A percentile compares a stretch with the other conserved stretches of the same genome.
Evolutionary conservation across 2,329 filamentous ascomycete species (phyloP).

Genomic region (Aspergillus sergii): DNA sequence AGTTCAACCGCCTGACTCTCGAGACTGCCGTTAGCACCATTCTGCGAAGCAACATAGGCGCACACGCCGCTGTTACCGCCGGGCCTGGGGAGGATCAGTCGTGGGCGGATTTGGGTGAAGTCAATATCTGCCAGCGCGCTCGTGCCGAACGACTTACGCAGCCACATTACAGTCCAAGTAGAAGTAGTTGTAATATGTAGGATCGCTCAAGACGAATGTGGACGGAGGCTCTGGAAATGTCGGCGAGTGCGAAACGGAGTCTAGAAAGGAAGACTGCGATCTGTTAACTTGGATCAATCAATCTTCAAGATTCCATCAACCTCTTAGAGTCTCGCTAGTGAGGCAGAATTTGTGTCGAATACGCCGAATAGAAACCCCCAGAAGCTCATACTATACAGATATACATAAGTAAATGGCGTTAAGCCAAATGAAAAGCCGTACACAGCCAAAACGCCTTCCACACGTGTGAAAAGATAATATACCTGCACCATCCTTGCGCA

Average conservation of each 20-base stretch:
- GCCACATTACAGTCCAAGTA: not conserved
- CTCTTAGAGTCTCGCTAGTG: too few species aligned
- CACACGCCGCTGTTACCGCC: not conserved
- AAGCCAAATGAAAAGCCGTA: too few species aligned
- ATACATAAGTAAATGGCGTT: too few species aligned
- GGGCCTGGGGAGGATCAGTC: not conserved
- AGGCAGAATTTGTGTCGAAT: too few species aligned
- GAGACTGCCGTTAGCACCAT: not conserved
- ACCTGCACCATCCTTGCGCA: too few species aligned
- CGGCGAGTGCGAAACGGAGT: not conserved
- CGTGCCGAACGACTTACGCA: not conserved
- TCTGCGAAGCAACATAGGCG: not conserved
- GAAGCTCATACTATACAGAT: too few species aligned
- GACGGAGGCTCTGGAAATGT: not conserved
- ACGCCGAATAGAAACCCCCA: too few species aligned
- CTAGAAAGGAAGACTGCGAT: not conserved
- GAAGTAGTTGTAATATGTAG: not conserved
- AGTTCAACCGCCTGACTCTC: not conserved
- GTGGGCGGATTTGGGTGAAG: not conserved
- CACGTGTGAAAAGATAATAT: too few species aligned
- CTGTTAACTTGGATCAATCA: too few species aligned
- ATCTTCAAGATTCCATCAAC: too few species aligned
- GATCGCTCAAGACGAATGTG: not conserved
- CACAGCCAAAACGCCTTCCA: too few species aligned
- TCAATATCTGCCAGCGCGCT: not conserved